These are phyloP conservation scores for Venturia pyrina DNA, from an alignment of 2,329 filamentous ascomycete species.

Conservation along the genomic window DNA sequence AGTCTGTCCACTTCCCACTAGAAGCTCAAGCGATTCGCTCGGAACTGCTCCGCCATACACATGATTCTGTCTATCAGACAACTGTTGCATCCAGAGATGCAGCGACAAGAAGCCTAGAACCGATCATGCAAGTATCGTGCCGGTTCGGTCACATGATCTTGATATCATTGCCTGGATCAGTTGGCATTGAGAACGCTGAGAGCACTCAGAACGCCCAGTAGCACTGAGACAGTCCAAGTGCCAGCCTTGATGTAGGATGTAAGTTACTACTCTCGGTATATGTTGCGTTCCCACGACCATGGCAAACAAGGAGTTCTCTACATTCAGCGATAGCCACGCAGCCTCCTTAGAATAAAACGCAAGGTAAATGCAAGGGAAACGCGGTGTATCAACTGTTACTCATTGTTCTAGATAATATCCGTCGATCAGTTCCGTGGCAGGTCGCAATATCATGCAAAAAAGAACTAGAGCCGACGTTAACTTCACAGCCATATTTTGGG, in stretches of 20 bases:
- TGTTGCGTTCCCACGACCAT: neutral
- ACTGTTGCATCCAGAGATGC: neutral
- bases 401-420: neutral
- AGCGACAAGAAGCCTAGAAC: neutral
- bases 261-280: neutral
- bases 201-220: neutral
- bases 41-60: neutral
- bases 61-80: neutral
- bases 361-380: neutral
- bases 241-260: neutral
- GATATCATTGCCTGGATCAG: neutral
- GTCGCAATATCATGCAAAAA: neutral
- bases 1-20: too few species aligned
- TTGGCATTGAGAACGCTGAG: too few species aligned
- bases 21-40: neutral
- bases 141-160: neutral
- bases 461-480: neutral
- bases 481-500: neutral
- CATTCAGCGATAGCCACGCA: neutral
- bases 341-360: too few species aligned
- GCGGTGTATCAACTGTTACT: neutral
- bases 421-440: neutral
- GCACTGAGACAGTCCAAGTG: neutral
- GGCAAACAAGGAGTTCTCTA: neutral
- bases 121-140: neutral